phyloP scores from a whole-genome alignment of 495 filamentous ascomycete species.

The Pyrenopolyporus hunteri region DNA sequence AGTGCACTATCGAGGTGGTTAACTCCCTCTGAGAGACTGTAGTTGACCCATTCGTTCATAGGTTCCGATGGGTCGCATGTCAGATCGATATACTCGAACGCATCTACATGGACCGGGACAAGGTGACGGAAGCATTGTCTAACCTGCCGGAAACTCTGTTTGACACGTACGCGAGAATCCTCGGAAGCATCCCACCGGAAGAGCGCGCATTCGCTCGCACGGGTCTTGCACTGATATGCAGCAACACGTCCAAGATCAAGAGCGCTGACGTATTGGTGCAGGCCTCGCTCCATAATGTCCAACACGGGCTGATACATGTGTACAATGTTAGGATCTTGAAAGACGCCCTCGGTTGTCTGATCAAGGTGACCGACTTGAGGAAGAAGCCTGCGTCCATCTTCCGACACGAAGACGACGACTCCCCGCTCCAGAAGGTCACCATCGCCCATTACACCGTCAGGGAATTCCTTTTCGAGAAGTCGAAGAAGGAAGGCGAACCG shows the following conservation, averaged over 20 bases:
- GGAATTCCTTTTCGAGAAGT: constrained; percentile 41
- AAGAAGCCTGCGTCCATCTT: neutral
- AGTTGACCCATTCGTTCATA: constrained; percentile 15
- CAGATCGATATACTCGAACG: constrained; percentile 50
- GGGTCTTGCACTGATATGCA: constrained; percentile 37
- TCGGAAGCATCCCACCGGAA: constrained; percentile 36
- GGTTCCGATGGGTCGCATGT: constrained; percentile 56
- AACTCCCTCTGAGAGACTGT: neutral
- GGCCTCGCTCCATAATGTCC: constrained; percentile 34
- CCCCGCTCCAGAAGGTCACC: constrained; percentile 15
- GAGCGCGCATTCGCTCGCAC: constrained; percentile 39
- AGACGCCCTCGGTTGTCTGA: constrained; percentile 41
- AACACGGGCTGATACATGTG: constrained; percentile 15
- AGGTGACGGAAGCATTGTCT: constrained; percentile 37
- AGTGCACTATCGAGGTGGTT: constrained; percentile 18
- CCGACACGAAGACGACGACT: constrained; percentile 8
- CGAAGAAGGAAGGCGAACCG: constrained; percentile 2
- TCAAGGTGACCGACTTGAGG: constrained; percentile 24
- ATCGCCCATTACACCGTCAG: constrained; percentile 46
- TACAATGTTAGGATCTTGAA: constrained; percentile 30
- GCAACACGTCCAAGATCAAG: constrained; percentile 25
- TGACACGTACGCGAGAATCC: constrained; percentile 49
- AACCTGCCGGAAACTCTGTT: constrained; percentile 48
- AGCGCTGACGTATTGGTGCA: constrained; percentile 28
- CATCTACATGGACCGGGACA: constrained; percentile 15